Evolutionary conservation across 2,329 filamentous ascomycete species (phyloP).

Genomic region (Orbilia brochopaga): DNA sequence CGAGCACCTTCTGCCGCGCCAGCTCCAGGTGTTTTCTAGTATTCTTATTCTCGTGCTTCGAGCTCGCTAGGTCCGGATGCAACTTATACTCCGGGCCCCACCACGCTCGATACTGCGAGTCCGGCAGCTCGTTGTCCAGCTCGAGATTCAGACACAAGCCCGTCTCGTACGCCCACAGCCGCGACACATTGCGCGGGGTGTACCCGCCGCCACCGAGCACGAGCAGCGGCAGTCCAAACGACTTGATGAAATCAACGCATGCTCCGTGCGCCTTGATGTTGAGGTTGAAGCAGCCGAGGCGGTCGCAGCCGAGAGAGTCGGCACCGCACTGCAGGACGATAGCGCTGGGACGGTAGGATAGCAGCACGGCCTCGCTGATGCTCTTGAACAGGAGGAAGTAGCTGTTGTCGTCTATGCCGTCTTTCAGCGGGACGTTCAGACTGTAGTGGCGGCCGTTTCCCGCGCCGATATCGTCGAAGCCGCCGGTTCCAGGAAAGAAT

Average conservation of each 20-base stretch:
- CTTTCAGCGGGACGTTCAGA: slow-evolving; percentile 72
- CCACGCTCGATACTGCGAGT: slow-evolving; percentile 82
- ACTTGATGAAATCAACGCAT: slow-evolving; percentile 72
- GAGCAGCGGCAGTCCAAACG: slow-evolving; percentile 69
- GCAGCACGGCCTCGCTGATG: slow-evolving; percentile 71
- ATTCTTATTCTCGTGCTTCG: slow-evolving; percentile 78
- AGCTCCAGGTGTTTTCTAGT: slow-evolving; percentile 75
- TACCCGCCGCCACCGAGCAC: slow-evolving; percentile 73
- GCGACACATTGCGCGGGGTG: slow-evolving; percentile 70
- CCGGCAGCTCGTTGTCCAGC: slow-evolving; percentile 72
- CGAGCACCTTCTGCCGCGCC: slow-evolving; percentile 77
- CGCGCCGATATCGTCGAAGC: slow-evolving; percentile 72
- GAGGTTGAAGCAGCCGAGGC: slow-evolving; percentile 72
- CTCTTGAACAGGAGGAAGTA: slow-evolving; percentile 74
- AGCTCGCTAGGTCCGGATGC: slow-evolving; percentile 85
- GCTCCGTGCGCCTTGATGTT: slow-evolving; percentile 74
- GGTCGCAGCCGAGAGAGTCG: slow-evolving; percentile 71
- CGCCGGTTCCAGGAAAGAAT: slow-evolving; percentile 74
- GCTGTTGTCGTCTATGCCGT: slow-evolving; percentile 71
- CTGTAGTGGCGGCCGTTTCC: slow-evolving; percentile 71
- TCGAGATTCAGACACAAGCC: slow-evolving; percentile 66
- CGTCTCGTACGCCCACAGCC: slow-evolving; percentile 74
- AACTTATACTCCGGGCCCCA: slow-evolving; percentile 87
- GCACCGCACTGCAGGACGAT: slow-evolving; percentile 73
- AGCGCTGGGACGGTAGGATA: slow-evolving; percentile 71